phyloP scores from a whole-genome alignment of 164 flowering plant species.

The Berberis thunbergii region DNA sequence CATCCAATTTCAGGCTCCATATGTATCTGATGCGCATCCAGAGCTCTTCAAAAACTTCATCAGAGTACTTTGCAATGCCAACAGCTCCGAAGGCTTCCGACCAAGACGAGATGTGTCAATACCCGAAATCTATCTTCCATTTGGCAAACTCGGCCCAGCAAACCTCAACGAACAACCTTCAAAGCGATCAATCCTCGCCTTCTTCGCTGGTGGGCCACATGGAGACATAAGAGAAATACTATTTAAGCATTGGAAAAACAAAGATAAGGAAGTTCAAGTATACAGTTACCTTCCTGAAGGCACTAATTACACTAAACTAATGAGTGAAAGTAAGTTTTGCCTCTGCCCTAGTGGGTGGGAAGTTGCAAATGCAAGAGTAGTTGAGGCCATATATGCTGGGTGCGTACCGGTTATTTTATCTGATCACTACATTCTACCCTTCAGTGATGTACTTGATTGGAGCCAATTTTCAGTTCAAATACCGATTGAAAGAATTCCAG shows the following conservation, averaged over 20 bases:
- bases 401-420: no score
- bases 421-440: no score
- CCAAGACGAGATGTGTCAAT: conserved; percentile 17
- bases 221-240: conserved; percentile 17
- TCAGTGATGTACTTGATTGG: no score
- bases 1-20: conserved; percentile 15
- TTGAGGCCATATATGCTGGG: conserved; percentile 10
- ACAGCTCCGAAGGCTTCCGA: conserved; percentile 18
- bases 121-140: conserved; percentile 14
- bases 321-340: conserved; percentile 28
- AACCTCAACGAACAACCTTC: not conserved
- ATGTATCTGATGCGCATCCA: conserved; percentile 14
- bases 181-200: conserved; percentile 25
- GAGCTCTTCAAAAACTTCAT: conserved; percentile 31
- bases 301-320: conserved; percentile 8
- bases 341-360: conserved; percentile 57
- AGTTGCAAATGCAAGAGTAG: conserved; percentile 48
- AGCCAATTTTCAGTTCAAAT: no score
- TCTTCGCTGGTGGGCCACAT: conserved; percentile 31
- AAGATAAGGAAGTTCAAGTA: conserved; percentile 20
- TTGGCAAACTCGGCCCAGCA: conserved; percentile 3
- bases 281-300: conserved; percentile 20
- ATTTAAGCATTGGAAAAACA: conserved; percentile 20
- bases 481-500: no score
- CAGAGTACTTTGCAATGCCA: conserved; percentile 27